Evolutionary conservation across 2,329 filamentous ascomycete species (phyloP).

Genomic region (Claviceps capensis): DNA sequence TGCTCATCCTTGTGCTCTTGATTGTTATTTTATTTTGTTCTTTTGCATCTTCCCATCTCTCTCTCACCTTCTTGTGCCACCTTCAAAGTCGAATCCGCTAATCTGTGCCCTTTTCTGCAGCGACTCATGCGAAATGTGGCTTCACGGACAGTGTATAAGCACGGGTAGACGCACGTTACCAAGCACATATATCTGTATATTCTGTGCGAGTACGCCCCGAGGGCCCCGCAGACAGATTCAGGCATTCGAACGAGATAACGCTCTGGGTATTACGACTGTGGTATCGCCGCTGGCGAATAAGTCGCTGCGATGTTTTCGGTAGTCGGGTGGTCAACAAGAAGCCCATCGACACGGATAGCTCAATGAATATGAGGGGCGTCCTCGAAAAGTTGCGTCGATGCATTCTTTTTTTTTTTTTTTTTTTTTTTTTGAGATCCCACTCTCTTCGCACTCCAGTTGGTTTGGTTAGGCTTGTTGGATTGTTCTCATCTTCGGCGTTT

Average conservation of each 20-base stretch:
- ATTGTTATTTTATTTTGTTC: neutral
- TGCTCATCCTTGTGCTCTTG: conserved; percentile 8
- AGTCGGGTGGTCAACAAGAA: conserved; percentile 3
- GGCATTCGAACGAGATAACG: conserved; percentile 28
- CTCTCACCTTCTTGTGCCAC: neutral
- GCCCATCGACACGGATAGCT: too few relatives aligned
- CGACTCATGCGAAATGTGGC: conserved; percentile 51
- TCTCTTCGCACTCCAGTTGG: neutral
- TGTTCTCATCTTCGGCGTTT: neutral
- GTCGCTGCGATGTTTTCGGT: conserved; percentile 29
- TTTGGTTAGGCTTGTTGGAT: neutral
- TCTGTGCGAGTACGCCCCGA: conserved; percentile 46
- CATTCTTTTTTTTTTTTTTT: neutral
- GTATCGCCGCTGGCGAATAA: conserved; percentile 29
- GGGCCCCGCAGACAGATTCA: conserved; percentile 31
- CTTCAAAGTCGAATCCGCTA: neutral
- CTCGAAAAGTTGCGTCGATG: too few relatives aligned
- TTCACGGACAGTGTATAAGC: conserved; percentile 50
- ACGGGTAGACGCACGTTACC: conserved; percentile 43
- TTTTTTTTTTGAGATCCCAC: neutral
- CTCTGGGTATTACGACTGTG: conserved; percentile 17
- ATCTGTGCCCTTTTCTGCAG: conserved; percentile 20
- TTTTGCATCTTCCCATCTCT: neutral
- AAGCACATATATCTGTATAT: conserved; percentile 49
- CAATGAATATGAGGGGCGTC: too few relatives aligned